Evolutionary conservation across 1,139 yeast species (phyloP).

Genomic region (Taiozyma sp.): DNA sequence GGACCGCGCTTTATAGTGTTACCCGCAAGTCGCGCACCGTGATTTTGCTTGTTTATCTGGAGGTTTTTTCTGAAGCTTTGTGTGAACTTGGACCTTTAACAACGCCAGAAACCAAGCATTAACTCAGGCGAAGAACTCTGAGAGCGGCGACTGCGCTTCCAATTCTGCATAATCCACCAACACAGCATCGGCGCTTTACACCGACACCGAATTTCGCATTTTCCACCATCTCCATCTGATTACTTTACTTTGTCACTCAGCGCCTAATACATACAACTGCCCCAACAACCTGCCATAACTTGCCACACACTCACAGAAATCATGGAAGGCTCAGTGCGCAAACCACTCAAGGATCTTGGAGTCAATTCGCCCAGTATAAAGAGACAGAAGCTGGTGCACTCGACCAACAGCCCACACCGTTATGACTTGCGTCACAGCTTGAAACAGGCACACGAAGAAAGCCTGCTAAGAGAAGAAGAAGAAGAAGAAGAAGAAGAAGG

Average conservation of each 20-base stretch:
- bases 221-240: neutral
- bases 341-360: slow-evolving; percentile 18
- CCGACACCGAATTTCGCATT: neutral
- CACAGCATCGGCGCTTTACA: neutral
- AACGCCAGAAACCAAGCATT: neutral
- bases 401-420: neutral
- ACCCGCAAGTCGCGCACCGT: neutral
- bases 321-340: slow-evolving; percentile 8
- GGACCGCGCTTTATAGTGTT: neutral
- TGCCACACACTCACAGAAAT: neutral
- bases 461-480: neutral
- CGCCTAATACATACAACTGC: neutral
- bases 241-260: neutral
- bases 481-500: too few relatives aligned
- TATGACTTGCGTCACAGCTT: slow-evolving; percentile 2
- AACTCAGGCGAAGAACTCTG: neutral
- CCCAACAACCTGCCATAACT: neutral
- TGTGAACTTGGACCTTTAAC: neutral
- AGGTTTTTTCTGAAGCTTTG: neutral
- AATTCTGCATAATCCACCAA: neutral
- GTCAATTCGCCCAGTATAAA: slow-evolving; percentile 24
- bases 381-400: slow-evolving; percentile 10
- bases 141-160: neutral
- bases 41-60: neutral
- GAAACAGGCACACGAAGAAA: neutral